A percentile compares a stretch with the other conserved stretches of the same genome.
phyloP scores from a whole-genome alignment of 2,329 filamentous ascomycete genomes.

The Trichoderma koningiopsis region DNA sequence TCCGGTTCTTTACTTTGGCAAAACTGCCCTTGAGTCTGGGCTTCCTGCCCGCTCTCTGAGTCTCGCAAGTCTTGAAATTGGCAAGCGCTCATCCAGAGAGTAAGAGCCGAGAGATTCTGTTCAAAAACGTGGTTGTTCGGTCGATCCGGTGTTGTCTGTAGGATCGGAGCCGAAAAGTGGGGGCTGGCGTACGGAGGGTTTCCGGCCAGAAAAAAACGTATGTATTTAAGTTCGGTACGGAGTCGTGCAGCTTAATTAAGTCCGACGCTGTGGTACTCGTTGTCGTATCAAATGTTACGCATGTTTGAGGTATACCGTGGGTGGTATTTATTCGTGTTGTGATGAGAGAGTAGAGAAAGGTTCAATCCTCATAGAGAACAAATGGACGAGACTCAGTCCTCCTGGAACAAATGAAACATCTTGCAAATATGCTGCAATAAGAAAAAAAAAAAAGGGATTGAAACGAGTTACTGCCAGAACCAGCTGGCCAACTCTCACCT shows the following conservation, averaged over 20 bases:
- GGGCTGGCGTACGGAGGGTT: slow-evolving; percentile 5
- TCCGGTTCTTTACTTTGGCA: background rate
- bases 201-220: slow-evolving; percentile 21
- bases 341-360: background rate
- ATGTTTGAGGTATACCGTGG: background rate
- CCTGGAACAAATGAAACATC: background rate
- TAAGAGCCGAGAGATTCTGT: background rate
- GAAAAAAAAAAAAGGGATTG: background rate
- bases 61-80: background rate
- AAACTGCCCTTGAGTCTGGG: background rate
- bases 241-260: background rate
- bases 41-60: background rate
- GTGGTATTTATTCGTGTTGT: background rate
- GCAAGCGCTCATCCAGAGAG: background rate
- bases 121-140: slow-evolving; percentile 19
- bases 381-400: background rate
- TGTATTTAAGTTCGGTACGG: background rate
- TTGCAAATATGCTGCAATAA: background rate
- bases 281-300: background rate
- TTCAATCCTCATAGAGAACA: background rate
- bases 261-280: background rate
- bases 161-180: slow-evolving; percentile 18
- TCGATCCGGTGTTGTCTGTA: background rate
- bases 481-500: background rate
- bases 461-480: background rate